Conservation (phyloP, 2,329 filamentous ascomycete genomes). For the Xylaria hypoxylon region DNA sequence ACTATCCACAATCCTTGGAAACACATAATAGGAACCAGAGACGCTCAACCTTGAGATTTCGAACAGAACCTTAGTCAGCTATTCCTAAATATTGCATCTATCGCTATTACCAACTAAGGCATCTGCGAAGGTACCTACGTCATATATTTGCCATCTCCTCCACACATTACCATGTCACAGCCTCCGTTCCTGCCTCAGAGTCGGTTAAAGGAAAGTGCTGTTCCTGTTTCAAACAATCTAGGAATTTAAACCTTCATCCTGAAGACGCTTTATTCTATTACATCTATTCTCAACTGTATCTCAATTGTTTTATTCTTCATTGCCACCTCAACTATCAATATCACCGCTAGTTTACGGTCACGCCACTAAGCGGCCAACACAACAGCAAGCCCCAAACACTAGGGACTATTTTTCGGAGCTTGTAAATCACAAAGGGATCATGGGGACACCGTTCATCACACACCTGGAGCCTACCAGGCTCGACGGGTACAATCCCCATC, state of each 20-base stretch:
- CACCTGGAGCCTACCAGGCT: constrained; percentile 63
- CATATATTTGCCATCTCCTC: background rate
- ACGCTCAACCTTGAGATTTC: no score
- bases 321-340: background rate
- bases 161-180: background rate
- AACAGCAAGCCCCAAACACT: background rate
- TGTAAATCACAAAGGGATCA: constrained; percentile 42
- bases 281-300: background rate
- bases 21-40: background rate
- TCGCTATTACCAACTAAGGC: background rate
- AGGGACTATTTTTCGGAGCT: background rate
- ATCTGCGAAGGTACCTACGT: background rate
- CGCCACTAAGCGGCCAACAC: background rate
- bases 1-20: background rate
- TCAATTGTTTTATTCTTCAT: background rate
- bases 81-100: background rate
- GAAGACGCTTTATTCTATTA: background rate
- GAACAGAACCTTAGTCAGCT: background rate
- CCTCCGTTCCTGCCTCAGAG: constrained; percentile 6
- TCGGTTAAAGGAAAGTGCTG: background rate
- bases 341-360: background rate
- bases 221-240: background rate
- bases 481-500: constrained; percentile 58
- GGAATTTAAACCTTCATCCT: background rate
- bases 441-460: constrained; percentile 64